Percentiles rank a stretch among this genome's conserved stretches.
These are phyloP conservation scores for Tolypocladium album DNA, from an alignment of 2,329 filamentous ascomycete species.

Conservation along the genomic window DNA sequence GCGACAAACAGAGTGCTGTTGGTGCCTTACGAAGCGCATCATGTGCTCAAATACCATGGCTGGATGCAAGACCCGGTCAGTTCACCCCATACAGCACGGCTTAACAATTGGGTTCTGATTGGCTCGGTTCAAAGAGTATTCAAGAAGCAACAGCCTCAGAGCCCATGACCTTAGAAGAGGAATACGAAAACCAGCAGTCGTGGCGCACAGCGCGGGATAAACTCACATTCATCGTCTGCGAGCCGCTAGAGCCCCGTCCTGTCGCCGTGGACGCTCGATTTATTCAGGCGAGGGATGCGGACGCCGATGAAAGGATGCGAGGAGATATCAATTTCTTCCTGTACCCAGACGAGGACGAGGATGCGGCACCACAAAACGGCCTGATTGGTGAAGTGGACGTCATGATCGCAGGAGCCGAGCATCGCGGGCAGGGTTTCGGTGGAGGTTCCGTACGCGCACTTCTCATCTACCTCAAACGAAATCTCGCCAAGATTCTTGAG, in stretches of 20 bases:
- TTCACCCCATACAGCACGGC: not conserved
- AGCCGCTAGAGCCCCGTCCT: conserved; percentile 21
- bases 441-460: conserved; percentile 55
- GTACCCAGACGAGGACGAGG: conserved; percentile 43
- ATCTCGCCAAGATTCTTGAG: conserved; percentile 41
- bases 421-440: conserved; percentile 55
- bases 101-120: not conserved
- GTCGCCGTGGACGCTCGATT: not conserved
- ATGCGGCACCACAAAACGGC: conserved; percentile 16
- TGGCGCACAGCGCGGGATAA: conserved; percentile 81
- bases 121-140: conserved; percentile 43
- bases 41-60: conserved; percentile 72
- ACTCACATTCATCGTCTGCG: conserved; percentile 81
- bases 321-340: conserved; percentile 80
- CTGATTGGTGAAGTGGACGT: conserved; percentile 69
- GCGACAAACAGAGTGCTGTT: conserved; percentile 57
- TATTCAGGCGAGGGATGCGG: conserved; percentile 31
- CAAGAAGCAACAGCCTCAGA: conserved; percentile 83
- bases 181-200: conserved; percentile 81
- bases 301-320: conserved; percentile 48
- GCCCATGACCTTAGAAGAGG: conserved; percentile 65
- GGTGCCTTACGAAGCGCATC: conserved; percentile 72
- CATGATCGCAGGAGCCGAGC: conserved; percentile 59
- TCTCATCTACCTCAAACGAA: conserved; percentile 52
- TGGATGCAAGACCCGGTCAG: conserved; percentile 80